phyloP scores from a whole-genome alignment of 169 alveolate species.

The Plasmodium blacklocki region DNA sequence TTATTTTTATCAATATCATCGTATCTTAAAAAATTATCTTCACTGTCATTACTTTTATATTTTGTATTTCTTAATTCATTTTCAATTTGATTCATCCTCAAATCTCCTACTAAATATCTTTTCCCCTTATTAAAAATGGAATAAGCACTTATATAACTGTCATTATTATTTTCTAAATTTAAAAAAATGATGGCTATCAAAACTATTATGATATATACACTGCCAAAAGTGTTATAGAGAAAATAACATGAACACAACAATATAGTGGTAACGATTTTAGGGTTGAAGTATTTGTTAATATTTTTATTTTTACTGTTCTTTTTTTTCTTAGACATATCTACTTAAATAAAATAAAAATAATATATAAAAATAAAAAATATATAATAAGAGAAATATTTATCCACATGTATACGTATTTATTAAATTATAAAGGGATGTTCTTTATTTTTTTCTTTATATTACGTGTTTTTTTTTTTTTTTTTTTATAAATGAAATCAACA shows the following conservation, averaged over 20 bases:
- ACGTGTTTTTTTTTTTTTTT: no score
- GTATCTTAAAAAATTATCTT: constrained; percentile 46
- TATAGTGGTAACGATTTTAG: constrained; percentile 27
- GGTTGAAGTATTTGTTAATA: constrained; percentile 33
- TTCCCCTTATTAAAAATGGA: constrained; percentile 56
- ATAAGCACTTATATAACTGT: constrained; percentile 32
- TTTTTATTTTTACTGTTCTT: constrained; percentile 45
- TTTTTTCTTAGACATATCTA: constrained; percentile 54
- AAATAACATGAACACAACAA: constrained; percentile 48
- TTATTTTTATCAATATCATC: constrained; percentile 42
- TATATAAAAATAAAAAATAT: no score
- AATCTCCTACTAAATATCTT: constrained; percentile 47
- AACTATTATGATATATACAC: constrained; percentile 43
- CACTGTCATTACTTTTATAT: constrained; percentile 30
- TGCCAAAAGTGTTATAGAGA: constrained; percentile 32
- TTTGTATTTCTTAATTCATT: constrained; percentile 34
- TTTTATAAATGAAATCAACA: no score
- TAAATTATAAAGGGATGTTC: no score
- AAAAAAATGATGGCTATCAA: constrained; percentile 37
- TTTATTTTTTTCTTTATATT: no score
- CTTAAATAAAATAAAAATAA: not conserved
- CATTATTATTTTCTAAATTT: constrained; percentile 27
- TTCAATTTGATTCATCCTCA: constrained; percentile 69
- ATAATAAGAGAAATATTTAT: no score
- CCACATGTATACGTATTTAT: no score